Conservation (phyloP, 2,329 filamentous ascomycete species). For the Ramularia collo-cygni region DNA sequence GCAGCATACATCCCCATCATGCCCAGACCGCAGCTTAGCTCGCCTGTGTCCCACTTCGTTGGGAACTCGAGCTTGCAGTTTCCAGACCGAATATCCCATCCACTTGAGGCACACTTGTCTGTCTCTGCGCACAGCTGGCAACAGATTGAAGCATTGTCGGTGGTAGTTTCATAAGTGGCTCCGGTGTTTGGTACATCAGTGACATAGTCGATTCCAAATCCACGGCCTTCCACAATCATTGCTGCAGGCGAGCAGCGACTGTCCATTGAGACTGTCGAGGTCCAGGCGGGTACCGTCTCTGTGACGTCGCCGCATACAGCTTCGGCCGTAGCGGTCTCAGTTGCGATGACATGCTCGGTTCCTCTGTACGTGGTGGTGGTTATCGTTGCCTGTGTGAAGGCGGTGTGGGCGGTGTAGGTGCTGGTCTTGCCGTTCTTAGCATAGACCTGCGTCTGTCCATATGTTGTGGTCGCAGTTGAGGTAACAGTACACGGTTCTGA, state of each 20-base stretch:
- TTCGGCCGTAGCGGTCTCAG: slow-evolving; percentile 18
- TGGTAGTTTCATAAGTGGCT: slow-evolving; percentile 23
- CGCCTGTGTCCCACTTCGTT: slow-evolving; percentile 17
- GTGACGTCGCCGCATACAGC: slow-evolving; percentile 20
- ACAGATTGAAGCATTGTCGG: slow-evolving; percentile 24
- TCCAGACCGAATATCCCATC: slow-evolving; percentile 25
- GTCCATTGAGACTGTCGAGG: slow-evolving; percentile 23
- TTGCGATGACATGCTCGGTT: slow-evolving; percentile 26
- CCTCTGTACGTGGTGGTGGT: slow-evolving; percentile 26
- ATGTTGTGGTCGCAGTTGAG: slow-evolving; percentile 23
- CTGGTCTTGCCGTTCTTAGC: slow-evolving; percentile 19
- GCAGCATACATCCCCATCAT: slow-evolving; percentile 24
- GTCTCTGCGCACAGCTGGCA: slow-evolving; percentile 29
- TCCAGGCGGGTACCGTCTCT: slow-evolving; percentile 14
- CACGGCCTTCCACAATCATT: slow-evolving; percentile 21
- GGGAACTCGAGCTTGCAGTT: slow-evolving; percentile 26
- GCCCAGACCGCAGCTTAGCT: slow-evolving; percentile 25
- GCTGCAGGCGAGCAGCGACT: slow-evolving; percentile 27
- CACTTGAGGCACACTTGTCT: slow-evolving; percentile 22
- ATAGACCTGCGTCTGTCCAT: slow-evolving; percentile 25
- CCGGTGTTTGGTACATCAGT: slow-evolving; percentile 20
- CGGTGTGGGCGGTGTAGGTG: slow-evolving; percentile 26
- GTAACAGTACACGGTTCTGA: slow-evolving; percentile 24
- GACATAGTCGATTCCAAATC: slow-evolving; percentile 25
- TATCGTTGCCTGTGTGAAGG: slow-evolving; percentile 23